Percentiles rank a stretch among this genome's conserved stretches.
These are phyloP conservation scores for Sporothrix pseudoabietina DNA, from an alignment of 2,329 filamentous ascomycete genomes.

Conservation along the genomic window DNA sequence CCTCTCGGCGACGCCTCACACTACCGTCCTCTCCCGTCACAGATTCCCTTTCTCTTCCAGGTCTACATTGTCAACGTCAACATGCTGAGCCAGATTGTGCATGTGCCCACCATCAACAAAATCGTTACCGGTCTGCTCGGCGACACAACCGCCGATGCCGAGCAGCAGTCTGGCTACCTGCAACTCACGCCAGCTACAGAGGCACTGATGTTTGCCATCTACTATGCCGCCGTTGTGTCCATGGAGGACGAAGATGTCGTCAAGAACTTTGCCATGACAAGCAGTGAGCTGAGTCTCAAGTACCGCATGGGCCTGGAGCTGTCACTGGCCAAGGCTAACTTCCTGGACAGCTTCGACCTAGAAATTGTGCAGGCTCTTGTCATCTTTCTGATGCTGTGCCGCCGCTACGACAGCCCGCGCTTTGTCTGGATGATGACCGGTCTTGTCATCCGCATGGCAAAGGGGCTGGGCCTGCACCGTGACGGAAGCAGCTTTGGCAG, in stretches of 20 bases:
- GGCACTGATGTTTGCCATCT: conserved; percentile 59
- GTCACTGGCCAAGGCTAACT: conserved; percentile 59
- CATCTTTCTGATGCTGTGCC: conserved; percentile 56
- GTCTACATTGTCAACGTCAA: conserved; percentile 57
- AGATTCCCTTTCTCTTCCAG: conserved; percentile 56
- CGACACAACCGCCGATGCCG: conserved; percentile 24
- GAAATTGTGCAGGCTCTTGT: conserved; percentile 61
- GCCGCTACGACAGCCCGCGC: conserved; percentile 52
- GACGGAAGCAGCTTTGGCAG: conserved; percentile 51
- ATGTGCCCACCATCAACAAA: conserved; percentile 49
- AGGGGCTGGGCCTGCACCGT: conserved; percentile 62
- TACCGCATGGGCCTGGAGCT: conserved; percentile 60
- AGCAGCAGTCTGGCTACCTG: conserved; percentile 7
- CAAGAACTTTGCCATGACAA: conserved; percentile 49
- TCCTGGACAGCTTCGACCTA: conserved; percentile 60
- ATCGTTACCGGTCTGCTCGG: conserved; percentile 40
- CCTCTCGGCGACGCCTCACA: conserved; percentile 39
- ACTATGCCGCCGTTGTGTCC: conserved; percentile 57
- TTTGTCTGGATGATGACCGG: conserved; percentile 64
- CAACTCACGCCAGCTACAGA: conserved; percentile 49
- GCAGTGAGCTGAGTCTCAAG: conserved; percentile 49
- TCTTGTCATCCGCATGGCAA: conserved; percentile 59
- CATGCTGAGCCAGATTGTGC: conserved; percentile 47
- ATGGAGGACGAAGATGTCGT: conserved; percentile 59
- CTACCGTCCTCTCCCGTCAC: conserved; percentile 55